A percentile compares a stretch with the other conserved stretches of the same genome.
Conservation (phyloP, 192 early-diverging fungal species). For the Coemansia javaensis region DNA sequence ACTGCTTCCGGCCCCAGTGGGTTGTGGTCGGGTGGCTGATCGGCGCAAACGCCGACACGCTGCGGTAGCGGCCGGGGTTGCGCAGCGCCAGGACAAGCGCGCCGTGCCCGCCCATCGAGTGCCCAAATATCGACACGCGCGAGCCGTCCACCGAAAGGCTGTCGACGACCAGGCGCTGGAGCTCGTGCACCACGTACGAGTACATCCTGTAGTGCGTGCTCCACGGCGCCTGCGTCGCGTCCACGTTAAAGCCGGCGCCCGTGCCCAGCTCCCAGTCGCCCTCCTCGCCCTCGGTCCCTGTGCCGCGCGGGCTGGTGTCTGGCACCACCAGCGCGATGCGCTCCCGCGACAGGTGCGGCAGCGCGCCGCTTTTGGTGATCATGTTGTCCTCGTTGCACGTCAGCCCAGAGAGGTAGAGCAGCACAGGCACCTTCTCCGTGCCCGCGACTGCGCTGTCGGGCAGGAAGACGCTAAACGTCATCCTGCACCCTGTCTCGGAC, state of each 20-base stretch:
- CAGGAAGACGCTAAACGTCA: conserved; percentile 74
- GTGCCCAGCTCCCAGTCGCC: conserved; percentile 51
- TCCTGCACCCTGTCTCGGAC: conserved; percentile 56
- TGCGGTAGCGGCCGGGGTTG: conserved; percentile 65
- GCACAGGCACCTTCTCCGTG: conserved; percentile 21
- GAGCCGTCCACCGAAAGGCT: conserved; percentile 58
- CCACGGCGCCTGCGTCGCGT: conserved; percentile 77
- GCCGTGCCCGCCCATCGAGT: conserved; percentile 88
- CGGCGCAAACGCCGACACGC: conserved; percentile 77
- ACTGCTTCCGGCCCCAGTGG: conserved; percentile 77
- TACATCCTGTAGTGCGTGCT: conserved; percentile 76
- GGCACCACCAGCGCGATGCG: conserved; percentile 76
- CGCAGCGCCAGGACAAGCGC: conserved; percentile 72
- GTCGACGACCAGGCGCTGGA: conserved; percentile 56
- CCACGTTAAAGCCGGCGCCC: conserved; percentile 64
- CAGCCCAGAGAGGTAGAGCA: conserved; percentile 81
- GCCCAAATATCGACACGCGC: conserved; percentile 64
- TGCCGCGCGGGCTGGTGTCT: conserved; percentile 78
- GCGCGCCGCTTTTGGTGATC: conserved; percentile 75
- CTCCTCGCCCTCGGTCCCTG: conserved; percentile 67
- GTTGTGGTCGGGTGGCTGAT: conserved; percentile 70
- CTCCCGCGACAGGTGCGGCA: conserved; percentile 57
- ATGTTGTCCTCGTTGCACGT: conserved; percentile 88
- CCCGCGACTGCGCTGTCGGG: conserved; percentile 49
- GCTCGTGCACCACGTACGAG: conserved; percentile 71